Conservation (phyloP, 805 yeast species). For the Pichia nanzhaoensis region DNA sequence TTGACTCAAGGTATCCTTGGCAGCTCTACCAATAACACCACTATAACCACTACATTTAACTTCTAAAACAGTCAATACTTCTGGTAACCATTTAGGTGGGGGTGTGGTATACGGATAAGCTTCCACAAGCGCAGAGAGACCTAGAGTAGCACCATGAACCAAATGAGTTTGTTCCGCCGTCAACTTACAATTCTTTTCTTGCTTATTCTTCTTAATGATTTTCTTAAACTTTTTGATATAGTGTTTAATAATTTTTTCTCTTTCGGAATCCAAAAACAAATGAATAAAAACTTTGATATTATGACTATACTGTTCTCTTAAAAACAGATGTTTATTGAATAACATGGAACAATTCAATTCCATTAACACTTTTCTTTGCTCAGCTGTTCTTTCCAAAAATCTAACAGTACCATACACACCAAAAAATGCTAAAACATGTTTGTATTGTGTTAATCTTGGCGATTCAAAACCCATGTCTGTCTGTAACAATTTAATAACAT, state of each 20-base stretch:
- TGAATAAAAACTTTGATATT: constrained; percentile 80
- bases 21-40: constrained; percentile 76
- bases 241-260: constrained; percentile 35
- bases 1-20: constrained; percentile 71
- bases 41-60: constrained; percentile 62
- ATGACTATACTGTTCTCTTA: constrained; percentile 64
- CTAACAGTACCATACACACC: constrained; percentile 70
- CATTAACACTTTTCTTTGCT: constrained; percentile 45
- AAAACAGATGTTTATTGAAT: constrained; percentile 60
- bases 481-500: constrained; percentile 39
- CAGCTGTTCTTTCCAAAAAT: constrained; percentile 42
- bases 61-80: constrained; percentile 60
- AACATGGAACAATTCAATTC: constrained; percentile 46
- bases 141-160: constrained; percentile 82
- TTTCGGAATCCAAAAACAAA: constrained; percentile 43
- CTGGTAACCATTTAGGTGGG: constrained; percentile 86
- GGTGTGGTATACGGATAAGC: constrained; percentile 92
- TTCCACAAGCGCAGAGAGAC: constrained; percentile 78
- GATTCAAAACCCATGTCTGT: constrained; percentile 30
- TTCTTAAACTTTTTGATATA: constrained; percentile 40
- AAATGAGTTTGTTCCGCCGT: constrained; percentile 37
- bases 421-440: constrained; percentile 59
- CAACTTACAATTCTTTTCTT: constrained; percentile 27
- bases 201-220: constrained; percentile 32
- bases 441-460: constrained; percentile 54